These are phyloP conservation scores for Asterella californica DNA, from an alignment of 225 moss, liverwort and hornwort genomes.

Conservation along the genomic window DNA sequence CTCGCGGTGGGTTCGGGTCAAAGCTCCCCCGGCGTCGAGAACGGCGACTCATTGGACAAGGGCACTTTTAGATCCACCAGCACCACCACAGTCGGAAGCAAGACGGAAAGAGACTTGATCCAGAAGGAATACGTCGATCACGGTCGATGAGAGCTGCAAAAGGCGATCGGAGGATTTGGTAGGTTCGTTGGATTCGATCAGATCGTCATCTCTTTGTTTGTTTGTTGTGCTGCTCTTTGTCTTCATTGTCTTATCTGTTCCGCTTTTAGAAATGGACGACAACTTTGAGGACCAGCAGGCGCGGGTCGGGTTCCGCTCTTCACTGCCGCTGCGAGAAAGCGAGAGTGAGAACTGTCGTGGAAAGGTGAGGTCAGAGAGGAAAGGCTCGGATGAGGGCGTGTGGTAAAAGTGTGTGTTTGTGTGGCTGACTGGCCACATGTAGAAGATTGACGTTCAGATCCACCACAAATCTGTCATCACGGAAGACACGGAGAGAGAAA, in stretches of 20 bases:
- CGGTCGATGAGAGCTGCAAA: too few relatives aligned
- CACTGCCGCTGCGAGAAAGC: neutral
- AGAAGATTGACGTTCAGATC: slow-evolving; percentile 11
- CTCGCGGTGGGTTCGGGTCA: neutral
- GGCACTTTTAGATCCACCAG: neutral
- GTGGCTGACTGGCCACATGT: slow-evolving; percentile 1
- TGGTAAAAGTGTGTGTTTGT: slow-evolving; percentile 9
- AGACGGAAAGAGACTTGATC: neutral
- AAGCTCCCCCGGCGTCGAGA: neutral
- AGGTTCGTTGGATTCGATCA: neutral
- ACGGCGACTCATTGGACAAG: neutral
- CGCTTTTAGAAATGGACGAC: neutral
- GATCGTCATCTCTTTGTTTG: neutral
- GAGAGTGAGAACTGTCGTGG: neutral
- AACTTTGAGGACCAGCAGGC: neutral
- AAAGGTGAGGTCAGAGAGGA: slow-evolving; percentile 1
- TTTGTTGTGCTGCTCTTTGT: neutral
- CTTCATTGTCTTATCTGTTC: neutral
- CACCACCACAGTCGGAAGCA: neutral
- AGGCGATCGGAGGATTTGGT: neutral
- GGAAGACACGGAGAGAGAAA: neutral
- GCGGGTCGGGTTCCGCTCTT: neutral
- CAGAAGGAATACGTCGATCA: neutral
- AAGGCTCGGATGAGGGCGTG: slow-evolving; percentile 6
- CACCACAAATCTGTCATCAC: slow-evolving; percentile 13